These are phyloP conservation scores for Myxozyma sirexii DNA, from an alignment of 805 yeast species.

Conservation along the genomic window DNA sequence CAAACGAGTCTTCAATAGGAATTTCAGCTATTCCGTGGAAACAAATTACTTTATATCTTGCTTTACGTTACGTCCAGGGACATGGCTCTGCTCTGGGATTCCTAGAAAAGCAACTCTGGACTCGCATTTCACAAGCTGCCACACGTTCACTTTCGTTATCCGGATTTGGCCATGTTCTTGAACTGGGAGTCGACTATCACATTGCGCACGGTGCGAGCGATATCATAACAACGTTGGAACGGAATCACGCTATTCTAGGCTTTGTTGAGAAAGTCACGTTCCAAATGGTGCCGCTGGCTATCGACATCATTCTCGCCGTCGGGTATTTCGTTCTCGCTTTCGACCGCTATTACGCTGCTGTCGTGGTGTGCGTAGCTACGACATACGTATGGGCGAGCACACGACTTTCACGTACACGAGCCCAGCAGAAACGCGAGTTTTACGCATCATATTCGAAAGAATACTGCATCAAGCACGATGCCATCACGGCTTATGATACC, in stretches of 20 bases:
- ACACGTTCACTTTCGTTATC: slow-evolving; percentile 16
- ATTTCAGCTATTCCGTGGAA: slow-evolving; percentile 23
- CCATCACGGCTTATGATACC: slow-evolving; percentile 29
- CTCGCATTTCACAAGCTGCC: slow-evolving; percentile 24
- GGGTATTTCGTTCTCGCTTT: slow-evolving; percentile 24
- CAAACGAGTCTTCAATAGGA: neutral
- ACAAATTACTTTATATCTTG: slow-evolving; percentile 19
- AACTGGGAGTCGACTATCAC: slow-evolving; percentile 29
- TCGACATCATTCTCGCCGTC: slow-evolving; percentile 28
- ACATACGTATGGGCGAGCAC: slow-evolving; percentile 28
- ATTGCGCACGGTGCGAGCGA: slow-evolving; percentile 23
- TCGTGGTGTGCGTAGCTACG: slow-evolving; percentile 21
- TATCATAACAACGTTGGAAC: slow-evolving; percentile 21
- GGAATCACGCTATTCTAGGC: slow-evolving; percentile 19
- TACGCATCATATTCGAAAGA: slow-evolving; percentile 11
- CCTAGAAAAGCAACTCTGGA: slow-evolving; percentile 24
- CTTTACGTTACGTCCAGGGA: slow-evolving; percentile 30
- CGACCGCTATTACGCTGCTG: slow-evolving; percentile 22
- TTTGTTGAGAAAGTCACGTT: slow-evolving; percentile 30
- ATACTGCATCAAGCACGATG: slow-evolving; percentile 22
- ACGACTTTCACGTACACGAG: slow-evolving; percentile 12
- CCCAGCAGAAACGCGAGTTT: slow-evolving; percentile 17
- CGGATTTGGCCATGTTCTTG: slow-evolving; percentile 25
- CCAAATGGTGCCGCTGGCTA: slow-evolving; percentile 24
- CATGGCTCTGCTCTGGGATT: slow-evolving; percentile 28